Evolutionary conservation across 1,284 basidiomycete species (phyloP).

Genomic region (Trichosporon inkin): DNA sequence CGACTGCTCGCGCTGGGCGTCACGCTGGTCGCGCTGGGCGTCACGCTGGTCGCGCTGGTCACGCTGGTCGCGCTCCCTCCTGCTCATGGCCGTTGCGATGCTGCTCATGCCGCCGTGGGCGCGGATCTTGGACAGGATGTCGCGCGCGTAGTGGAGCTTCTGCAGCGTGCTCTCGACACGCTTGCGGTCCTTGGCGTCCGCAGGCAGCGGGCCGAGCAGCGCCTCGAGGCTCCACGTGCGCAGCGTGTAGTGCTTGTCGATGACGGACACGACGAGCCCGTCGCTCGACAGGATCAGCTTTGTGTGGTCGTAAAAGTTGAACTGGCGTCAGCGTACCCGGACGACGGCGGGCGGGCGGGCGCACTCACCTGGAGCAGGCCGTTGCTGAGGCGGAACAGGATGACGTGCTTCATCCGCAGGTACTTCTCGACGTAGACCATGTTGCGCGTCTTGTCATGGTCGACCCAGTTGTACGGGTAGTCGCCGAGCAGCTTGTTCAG

Average conservation of each 20-base stretch:
- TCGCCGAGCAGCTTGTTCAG: conserved; percentile 77
- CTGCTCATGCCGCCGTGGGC: conserved; percentile 21
- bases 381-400: conserved; percentile 92
- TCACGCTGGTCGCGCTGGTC: neutral
- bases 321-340: conserved; percentile 53
- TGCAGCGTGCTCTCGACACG: conserved; percentile 39
- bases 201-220: conserved; percentile 56
- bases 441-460: conserved; percentile 63
- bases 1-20: neutral
- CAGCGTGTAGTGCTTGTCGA: conserved; percentile 80
- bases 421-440: conserved; percentile 96
- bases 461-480: conserved; percentile 70
- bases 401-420: conserved; percentile 91
- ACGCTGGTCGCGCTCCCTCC: conserved; percentile 12
- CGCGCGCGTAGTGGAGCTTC: conserved; percentile 45
- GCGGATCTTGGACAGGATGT: conserved; percentile 35
- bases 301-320: conserved; percentile 98
- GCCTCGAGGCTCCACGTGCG: conserved; percentile 70
- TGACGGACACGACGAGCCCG: conserved; percentile 75
- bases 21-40: conserved; percentile 5
- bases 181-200: conserved; percentile 32
- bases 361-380: conserved; percentile 83
- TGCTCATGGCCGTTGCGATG: conserved; percentile 6
- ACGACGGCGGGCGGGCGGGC: no score
- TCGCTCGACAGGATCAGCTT: conserved; percentile 83